These are phyloP conservation scores for Strigomonas culicis DNA, from an alignment of 208 protist species.

Conservation along the genomic window DNA sequence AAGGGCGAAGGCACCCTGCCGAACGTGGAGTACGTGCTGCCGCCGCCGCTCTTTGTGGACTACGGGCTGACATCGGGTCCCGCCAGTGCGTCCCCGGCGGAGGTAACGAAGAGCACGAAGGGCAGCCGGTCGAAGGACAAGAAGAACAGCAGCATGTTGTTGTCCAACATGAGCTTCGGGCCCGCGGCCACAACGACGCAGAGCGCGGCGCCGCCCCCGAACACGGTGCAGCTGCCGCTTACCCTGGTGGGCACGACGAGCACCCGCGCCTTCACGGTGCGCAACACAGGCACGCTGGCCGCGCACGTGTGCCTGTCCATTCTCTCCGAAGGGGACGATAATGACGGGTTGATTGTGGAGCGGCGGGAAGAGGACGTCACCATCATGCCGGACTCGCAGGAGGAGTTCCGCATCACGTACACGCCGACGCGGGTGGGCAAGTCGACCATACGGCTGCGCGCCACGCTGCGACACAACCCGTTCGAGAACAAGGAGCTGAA, in stretches of 20 bases:
- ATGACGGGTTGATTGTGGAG: conserved; percentile 18
- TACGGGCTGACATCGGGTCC: background rate
- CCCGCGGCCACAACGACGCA: background rate
- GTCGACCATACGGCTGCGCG: conserved; percentile 46
- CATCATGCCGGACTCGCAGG: conserved; percentile 44
- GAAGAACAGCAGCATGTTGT: conserved; percentile 1
- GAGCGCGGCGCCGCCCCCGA: background rate
- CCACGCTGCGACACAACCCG: conserved; percentile 89
- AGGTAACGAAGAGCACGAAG: background rate
- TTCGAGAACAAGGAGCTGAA: conserved; percentile 91
- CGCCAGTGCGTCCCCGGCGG: background rate
- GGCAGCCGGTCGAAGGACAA: background rate
- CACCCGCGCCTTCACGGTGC: conserved; percentile 55
- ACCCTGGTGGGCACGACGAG: conserved; percentile 65
- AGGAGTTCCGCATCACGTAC: conserved; percentile 60
- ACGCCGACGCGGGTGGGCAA: conserved; percentile 47
- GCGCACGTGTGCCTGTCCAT: conserved; percentile 77
- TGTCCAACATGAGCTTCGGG: background rate
- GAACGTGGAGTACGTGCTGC: conserved; percentile 65
- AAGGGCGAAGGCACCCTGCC: conserved; percentile 93
- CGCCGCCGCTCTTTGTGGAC: conserved; percentile 30
- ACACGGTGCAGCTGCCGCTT: conserved; percentile 78
- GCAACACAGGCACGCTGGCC: conserved; percentile 84
- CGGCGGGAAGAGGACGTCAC: conserved; percentile 56
- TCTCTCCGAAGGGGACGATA: conserved; percentile 24